Percentiles rank a stretch among this genome's conserved stretches.
phyloP scores from a whole-genome alignment of 805 yeast genomes.

The Jamesozyma lodderae region DNA sequence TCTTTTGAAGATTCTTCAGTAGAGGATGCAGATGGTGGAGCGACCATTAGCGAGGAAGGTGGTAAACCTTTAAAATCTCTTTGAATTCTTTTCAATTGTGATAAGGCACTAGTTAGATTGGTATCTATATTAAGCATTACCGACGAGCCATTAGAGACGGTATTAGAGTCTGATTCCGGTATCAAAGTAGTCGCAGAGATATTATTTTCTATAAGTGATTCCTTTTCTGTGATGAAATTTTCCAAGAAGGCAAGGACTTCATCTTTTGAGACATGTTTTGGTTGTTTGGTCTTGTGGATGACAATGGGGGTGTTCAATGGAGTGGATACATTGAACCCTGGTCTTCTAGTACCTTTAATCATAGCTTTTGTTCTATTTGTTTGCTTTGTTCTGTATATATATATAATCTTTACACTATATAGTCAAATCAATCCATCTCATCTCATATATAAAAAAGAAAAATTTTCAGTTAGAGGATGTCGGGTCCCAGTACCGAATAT shows the following conservation, averaged over 20 bases:
- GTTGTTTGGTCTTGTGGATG: constrained; percentile 17
- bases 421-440: neutral
- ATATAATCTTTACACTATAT: neutral
- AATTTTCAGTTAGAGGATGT: neutral
- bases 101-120: constrained; percentile 27
- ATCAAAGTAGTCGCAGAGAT: constrained; percentile 1
- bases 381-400: neutral
- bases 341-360: constrained; percentile 22
- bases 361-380: constrained; percentile 7
- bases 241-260: constrained; percentile 22
- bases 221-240: constrained; percentile 23
- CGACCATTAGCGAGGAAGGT: constrained; percentile 33
- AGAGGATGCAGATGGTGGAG: constrained; percentile 1
- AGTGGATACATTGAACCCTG: constrained; percentile 11
- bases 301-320: constrained; percentile 25
- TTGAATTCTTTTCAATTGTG: constrained; percentile 66
- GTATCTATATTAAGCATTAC: constrained; percentile 19
- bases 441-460: neutral
- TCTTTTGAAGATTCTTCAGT: constrained; percentile 1
- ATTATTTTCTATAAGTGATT: constrained; percentile 10
- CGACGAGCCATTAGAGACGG: constrained; percentile 6
- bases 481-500: too few species aligned
- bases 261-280: constrained; percentile 22
- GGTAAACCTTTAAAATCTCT: constrained; percentile 77
- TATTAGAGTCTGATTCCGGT: neutral